Conservation (phyloP, 2,329 filamentous ascomycete species). For the Colletotrichum karsti region DNA sequence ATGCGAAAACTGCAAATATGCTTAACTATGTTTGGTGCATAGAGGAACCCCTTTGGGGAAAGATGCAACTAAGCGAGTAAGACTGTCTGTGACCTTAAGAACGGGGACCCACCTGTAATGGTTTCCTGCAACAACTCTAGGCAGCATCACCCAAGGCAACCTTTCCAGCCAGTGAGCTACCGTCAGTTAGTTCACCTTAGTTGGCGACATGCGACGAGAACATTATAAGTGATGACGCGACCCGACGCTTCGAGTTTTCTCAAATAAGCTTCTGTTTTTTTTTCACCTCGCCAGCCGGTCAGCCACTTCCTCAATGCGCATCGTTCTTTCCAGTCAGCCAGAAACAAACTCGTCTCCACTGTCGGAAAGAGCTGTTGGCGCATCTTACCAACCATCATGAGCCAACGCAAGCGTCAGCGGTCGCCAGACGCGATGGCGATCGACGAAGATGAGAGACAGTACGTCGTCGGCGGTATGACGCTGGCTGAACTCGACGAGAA, state of each 20-base stretch:
- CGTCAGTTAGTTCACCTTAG: not conserved
- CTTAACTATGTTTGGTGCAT: not conserved
- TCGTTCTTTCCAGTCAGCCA: too few relatives aligned
- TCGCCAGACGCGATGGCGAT: constrained; percentile 49
- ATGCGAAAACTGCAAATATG: too few relatives aligned
- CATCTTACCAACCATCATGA: constrained; percentile 39
- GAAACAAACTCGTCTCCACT: not conserved
- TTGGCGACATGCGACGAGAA: not conserved
- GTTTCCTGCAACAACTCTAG: constrained; percentile 4
- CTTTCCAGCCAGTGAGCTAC: constrained; percentile 1
- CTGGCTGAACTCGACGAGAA: constrained; percentile 55
- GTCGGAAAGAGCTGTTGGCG: not conserved
- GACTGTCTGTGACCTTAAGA: too few relatives aligned
- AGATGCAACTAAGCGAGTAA: not conserved
- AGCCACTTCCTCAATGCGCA: too few relatives aligned
- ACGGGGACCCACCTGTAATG: not conserved
- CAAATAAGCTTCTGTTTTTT: too few relatives aligned
- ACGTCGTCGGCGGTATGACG: constrained; percentile 47
- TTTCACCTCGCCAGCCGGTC: too few relatives aligned
- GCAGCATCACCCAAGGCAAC: constrained; percentile 29
- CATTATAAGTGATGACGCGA: constrained; percentile 9
- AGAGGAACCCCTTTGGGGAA: not conserved
- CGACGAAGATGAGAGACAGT: constrained; percentile 62
- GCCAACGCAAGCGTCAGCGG: constrained; percentile 33
- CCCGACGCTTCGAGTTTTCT: not conserved